Base-by-base conservation (phyloP, 148 eudicot species). In the Dianthus caryophyllus region DNA sequence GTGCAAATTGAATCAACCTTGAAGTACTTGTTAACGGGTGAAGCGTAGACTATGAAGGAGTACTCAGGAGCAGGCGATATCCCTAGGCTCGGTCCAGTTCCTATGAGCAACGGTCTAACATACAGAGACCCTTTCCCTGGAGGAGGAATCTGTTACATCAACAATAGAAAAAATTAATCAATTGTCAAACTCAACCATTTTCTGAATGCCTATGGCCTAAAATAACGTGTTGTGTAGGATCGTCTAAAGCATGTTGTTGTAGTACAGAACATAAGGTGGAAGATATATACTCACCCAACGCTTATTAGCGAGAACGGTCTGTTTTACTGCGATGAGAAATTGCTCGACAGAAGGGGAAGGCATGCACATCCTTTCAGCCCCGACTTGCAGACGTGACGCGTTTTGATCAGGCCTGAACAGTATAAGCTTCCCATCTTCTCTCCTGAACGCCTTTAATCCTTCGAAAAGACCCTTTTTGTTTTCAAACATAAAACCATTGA, bases 11-110 rank as follows among this genome's bases (percentile, higher is more conserved):
- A 60, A n/a, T 11, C 8, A 67, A 85, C 97, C 90, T 87, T 87
- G 67, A 85, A 92, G 73, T 87, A 89, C 77, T 82, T 84, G 53
- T 92, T 79, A 75, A 92, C 90, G 14, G 97, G 96, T 21, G 96
- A 85, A 51, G 97, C 89, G 72, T 82, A 92, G 4, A 87, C 77
- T 24, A 92, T 83, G 57, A 92, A 92, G 51, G 97, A 83, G 69
- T 79, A 87, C 25, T 89, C 97, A 5, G 94, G 87, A 17, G 96
- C 76, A 2, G 97, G 93, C 13, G 85, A 84, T 33, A 92, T 54
- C 7, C 96, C 93, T 8, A 89, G 75, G 39, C 78, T 73, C 5
- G 96, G 77, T 26, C 93, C 97, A 20, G 81, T 89, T 74, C 97
- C 97, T 21, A 92, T 70, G 24, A 92, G 86, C 77, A 92, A 73